Conservation (phyloP, 164 flowering plant genomes). For the Magnolia changhungtana region DNA sequence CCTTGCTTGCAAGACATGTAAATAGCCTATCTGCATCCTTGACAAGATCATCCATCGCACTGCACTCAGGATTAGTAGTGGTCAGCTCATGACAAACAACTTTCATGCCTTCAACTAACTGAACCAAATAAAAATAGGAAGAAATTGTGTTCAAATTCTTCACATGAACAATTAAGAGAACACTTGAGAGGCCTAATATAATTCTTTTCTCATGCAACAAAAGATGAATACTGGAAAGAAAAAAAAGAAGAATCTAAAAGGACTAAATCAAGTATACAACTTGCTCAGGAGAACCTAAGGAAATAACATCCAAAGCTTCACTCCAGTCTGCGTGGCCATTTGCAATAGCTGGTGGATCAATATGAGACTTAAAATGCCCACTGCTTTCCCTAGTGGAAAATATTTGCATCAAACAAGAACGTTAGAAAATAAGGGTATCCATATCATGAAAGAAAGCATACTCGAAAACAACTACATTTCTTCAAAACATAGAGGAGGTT, state of each 20-base stretch:
- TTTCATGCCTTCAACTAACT: slow-evolving; percentile 99
- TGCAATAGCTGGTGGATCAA: slow-evolving; percentile 48
- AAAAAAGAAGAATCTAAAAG: background rate
- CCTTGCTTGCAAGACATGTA: slow-evolving; percentile 87
- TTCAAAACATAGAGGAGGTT: background rate
- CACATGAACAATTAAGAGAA: background rate
- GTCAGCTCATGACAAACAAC: slow-evolving; percentile 93
- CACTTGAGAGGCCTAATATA: background rate
- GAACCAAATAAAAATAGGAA: slow-evolving; percentile 10
- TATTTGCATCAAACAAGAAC: slow-evolving; percentile 4
- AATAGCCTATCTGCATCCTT: slow-evolving; percentile 94
- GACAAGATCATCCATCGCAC: slow-evolving; percentile 71
- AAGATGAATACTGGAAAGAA: background rate
- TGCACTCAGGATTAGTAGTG: slow-evolving; percentile 79
- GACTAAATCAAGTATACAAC: slow-evolving; percentile 23
- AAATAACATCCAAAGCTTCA: slow-evolving; percentile 89
- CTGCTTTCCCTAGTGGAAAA: slow-evolving; percentile 46
- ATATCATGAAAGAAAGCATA: background rate
- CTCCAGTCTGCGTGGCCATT: slow-evolving; percentile 91
- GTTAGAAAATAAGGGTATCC: background rate
- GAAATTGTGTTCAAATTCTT: background rate
- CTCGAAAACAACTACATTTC: background rate
- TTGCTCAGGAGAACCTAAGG: slow-evolving; percentile 88
- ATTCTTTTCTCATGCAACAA: background rate
- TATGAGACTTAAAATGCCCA: slow-evolving; percentile 46